Evolutionary conservation across 805 yeast species (phyloP), one percentile per base, ranked within the genome.

Genomic region (Novakomyces olei): DNA sequence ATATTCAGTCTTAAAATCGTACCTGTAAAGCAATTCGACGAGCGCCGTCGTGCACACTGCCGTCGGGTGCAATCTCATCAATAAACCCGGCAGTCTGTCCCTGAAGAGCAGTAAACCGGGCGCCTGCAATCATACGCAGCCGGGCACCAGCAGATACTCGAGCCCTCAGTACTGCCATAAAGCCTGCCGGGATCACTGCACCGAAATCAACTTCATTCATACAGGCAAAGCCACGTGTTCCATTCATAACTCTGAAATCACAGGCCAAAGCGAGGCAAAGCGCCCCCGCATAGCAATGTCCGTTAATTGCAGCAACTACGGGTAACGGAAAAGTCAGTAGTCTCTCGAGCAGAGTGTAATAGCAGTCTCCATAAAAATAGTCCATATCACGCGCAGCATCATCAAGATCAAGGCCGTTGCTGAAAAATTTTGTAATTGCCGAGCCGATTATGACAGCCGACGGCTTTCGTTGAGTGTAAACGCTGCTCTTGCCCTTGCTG

Each of bases 231-330:
- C 60, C 59, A 37, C 40, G 44, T 5, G 38, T 34, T 9, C 57
- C 56, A 37, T 55, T 54, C 60, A 55, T 55, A 28, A 54, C 48
- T 12, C 51, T 33, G 43, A 48, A 54, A 41, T 54, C 60, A 35
- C 51, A 55, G 41, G 52, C 47, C 35, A 46, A 46, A 9, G 57
- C 54, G 25, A 51, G 33, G 45, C 53, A 47, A 38, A 55, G 53
- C 3, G 58, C 60, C 4, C 57, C 60, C 1, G 60, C 60, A 43
- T 54, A 54, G 7, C 54, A 56, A 36, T 54, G 60, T 28, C 60
- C 60, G 34, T 55, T 55, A 24, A 54, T 43, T 32, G 44, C 36
- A 5, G 60, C 60, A 17, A 54, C 45, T 12, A 57, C 52, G 9
- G 60, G 60, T 46, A 53, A 48, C 14, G 60, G 60, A 39, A 48